Conservation (phyloP, 1,284 basidiomycete genomes). For the Apiotrichum sp. region DNA sequence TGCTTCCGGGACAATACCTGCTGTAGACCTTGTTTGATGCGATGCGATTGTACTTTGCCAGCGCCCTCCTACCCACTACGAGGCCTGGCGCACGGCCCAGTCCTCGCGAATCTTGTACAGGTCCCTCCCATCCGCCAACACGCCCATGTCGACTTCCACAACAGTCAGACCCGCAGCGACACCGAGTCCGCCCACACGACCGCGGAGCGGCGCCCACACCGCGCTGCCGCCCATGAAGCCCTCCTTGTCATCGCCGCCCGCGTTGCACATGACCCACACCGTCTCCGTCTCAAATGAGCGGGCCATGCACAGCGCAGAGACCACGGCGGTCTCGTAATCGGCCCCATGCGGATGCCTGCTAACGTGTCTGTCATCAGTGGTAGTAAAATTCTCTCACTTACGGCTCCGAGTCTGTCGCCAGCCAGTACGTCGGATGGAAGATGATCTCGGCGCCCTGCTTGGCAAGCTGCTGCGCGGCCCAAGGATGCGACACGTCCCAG, state of each 20-base stretch:
- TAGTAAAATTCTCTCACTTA: constrained; percentile 17
- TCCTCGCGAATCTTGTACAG: constrained; percentile 37
- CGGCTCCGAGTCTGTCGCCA: constrained; percentile 43
- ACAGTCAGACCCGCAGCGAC: constrained; percentile 1
- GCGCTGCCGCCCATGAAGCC: constrained; percentile 43
- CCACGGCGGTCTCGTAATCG: constrained; percentile 30
- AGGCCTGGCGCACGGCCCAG: neutral
- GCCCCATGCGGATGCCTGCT: constrained; percentile 13
- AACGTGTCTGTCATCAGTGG: neutral
- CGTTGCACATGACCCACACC: constrained; percentile 40
- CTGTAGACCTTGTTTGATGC: too few species aligned
- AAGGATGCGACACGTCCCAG: constrained; percentile 46
- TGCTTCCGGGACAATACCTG: too few species aligned
- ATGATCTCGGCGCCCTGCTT: constrained; percentile 41
- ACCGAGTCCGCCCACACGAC: constrained; percentile 19
- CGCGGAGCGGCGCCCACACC: constrained; percentile 35
- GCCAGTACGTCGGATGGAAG: constrained; percentile 46
- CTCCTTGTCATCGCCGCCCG: constrained; percentile 28
- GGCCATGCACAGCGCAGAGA: constrained; percentile 28
- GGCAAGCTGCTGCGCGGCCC: constrained; percentile 31
- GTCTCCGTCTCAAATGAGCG: constrained; percentile 44
- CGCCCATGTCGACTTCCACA: constrained; percentile 26
- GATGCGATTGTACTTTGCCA: too few species aligned
- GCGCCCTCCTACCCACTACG: neutral
- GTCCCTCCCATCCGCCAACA: constrained; percentile 29